Evolutionary conservation across 1,139 yeast genomes (phyloP).

Genomic region (Insectozyma bohioensis): DNA sequence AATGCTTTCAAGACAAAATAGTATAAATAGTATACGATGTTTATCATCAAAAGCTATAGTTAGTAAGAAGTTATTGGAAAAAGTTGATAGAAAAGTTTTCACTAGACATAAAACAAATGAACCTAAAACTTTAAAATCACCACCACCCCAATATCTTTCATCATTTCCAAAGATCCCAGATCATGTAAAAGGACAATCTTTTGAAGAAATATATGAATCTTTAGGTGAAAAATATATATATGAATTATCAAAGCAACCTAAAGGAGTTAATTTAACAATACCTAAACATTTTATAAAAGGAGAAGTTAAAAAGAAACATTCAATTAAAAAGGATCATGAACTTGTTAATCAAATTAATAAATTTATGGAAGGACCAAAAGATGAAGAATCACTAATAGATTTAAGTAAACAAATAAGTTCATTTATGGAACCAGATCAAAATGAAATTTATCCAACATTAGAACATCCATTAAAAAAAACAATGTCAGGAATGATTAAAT

Average conservation of each 20-base stretch:
- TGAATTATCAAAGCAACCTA: conserved; percentile 6
- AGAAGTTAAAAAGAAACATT: too few relatives aligned
- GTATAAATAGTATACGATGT: conserved; percentile 1
- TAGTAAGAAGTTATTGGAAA: conserved; percentile 3
- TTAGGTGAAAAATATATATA: conserved; percentile 7
- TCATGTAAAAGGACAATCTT: conserved; percentile 5
- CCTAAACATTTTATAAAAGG: conserved; percentile 30
- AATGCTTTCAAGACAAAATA: too few relatives aligned
- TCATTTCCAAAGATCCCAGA: conserved; percentile 11
- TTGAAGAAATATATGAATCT: conserved; percentile 7
- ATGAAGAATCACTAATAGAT: conserved; percentile 6
- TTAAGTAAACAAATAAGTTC: conserved; percentile 8
- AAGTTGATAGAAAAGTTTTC: conserved; percentile 4
- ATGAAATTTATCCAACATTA: conserved; percentile 20
- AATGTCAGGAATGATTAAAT: conserved; percentile 40
- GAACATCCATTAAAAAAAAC: conserved; percentile 43
- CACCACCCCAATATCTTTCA: conserved; percentile 7
- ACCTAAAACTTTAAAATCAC: not conserved
- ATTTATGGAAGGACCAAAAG: conserved; percentile 3
- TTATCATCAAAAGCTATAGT: conserved; percentile 2
- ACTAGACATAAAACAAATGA: conserved; percentile 4
- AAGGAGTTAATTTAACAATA: conserved; percentile 28
- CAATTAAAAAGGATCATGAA: too few relatives aligned
- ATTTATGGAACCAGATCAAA: conserved; percentile 18
- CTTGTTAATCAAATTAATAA: too few relatives aligned